Percentiles rank a stretch among this genome's conserved stretches.
Conservation (phyloP, 2,329 filamentous ascomycete species). For the Trichoderma sp. region DNA sequence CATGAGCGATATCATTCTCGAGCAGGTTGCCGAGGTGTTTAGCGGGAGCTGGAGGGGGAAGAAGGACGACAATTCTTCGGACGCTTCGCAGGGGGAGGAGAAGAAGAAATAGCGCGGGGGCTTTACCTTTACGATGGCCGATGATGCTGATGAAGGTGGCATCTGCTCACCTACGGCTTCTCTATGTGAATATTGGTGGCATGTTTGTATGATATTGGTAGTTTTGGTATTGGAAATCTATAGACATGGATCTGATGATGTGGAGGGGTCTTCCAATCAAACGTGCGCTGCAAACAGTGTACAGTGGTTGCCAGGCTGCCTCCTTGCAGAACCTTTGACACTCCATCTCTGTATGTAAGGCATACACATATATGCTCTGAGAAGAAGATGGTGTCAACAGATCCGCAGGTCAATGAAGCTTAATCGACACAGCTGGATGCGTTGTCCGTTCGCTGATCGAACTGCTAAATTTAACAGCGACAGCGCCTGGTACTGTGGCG, state of each 20-base stretch:
- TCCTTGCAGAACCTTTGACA: too few relatives aligned
- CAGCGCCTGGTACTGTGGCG: slow-evolving; percentile 5
- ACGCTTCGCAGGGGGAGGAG: slow-evolving; percentile 29
- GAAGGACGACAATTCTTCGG: slow-evolving; percentile 17
- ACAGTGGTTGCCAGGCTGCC: too few relatives aligned
- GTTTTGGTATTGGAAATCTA: background rate
- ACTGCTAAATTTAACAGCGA: slow-evolving; percentile 3
- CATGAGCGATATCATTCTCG: slow-evolving; percentile 58
- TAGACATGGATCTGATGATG: background rate
- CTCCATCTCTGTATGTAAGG: too few relatives aligned
- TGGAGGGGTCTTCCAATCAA: too few relatives aligned
- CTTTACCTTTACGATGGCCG: background rate
- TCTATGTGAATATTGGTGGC: slow-evolving; percentile 1
- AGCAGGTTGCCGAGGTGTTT: slow-evolving; percentile 60
- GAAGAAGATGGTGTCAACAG: too few relatives aligned
- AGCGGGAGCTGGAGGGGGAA: slow-evolving; percentile 44
- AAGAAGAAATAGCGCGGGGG: slow-evolving; percentile 24
- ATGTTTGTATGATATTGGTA: background rate
- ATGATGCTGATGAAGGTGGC: background rate
- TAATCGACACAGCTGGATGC: background rate
- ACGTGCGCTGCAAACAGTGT: too few relatives aligned
- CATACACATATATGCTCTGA: too few relatives aligned
- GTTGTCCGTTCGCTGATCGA: background rate
- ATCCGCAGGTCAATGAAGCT: background rate
- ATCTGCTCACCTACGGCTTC: background rate